Base-by-base conservation (phyloP, 257 asterid species). In the Salvia splendens region DNA sequence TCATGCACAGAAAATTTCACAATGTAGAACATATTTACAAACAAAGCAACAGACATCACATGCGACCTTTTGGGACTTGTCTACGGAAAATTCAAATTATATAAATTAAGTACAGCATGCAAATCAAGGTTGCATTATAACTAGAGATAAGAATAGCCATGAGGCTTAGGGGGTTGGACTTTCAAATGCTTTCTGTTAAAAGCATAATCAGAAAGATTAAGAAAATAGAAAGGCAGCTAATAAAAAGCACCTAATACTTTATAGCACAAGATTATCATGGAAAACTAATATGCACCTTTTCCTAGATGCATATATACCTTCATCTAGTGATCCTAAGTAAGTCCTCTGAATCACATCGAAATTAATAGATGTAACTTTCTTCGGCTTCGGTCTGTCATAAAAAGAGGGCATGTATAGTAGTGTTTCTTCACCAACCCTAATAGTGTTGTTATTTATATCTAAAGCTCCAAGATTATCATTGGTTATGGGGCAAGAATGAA, bases 401-500 rank as follows among this genome's bases (percentile, higher is more conserved):
- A 90, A 93, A 68, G 99, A 90, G 61, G 99, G 97, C 97, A 93
- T 79, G 64, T 77, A 65, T 60, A 90, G 88, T 75, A 82, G 71
- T 70, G 95, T 88, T 49, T 77, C 86, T 74, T 82, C 88, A 70
- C 97, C 94, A 63, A 90, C 83, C 83, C 70, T 85, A 52, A 88
- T 70, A 46, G 97, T 82, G 75, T 86, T 90, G 77, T 86, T 88
- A 67, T 77, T 77, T 61, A 86, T 68, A 73, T 84, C 95, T 66
- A 80, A 16, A 64, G 68, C 83, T 74, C 76, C 83, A 61, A 90
- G 91, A 58, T 69, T 76, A 67, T 77, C 70, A 33, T 76, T 70
- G 36, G 87, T 86, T 69, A 86, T 81, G 52, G 96, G 91, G 82
- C 96, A 90, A 68, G 73, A 73, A 62, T 54, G 51, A 59, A 78